Evolutionary conservation across 2,329 filamentous ascomycete species (phyloP).

Genomic region (Trichophyton verrucosum): DNA sequence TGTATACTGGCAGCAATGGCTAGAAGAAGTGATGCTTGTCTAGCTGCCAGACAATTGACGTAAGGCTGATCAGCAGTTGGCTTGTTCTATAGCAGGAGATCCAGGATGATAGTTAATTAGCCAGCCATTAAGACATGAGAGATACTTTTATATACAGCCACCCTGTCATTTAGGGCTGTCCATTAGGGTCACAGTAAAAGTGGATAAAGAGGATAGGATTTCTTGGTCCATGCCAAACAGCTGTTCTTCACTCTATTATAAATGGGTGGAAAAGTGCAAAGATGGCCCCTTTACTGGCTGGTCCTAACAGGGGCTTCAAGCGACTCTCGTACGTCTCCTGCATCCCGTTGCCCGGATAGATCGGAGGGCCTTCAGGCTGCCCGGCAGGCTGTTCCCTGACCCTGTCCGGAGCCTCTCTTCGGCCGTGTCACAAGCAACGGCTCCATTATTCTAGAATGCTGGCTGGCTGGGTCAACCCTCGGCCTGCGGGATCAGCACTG

Average conservation of each 20-base stretch:
- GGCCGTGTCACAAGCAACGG: not conserved
- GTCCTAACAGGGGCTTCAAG: not conserved
- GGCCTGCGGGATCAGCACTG: not conserved
- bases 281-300: not conserved
- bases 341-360: not conserved
- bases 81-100: not conserved
- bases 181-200: not conserved
- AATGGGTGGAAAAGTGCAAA: not conserved
- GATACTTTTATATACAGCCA: not conserved
- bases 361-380: not conserved
- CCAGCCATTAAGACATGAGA: no score
- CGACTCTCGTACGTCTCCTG: not conserved
- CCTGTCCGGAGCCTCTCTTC: not conserved
- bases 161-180: not conserved
- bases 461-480: not conserved
- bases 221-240: not conserved
- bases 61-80: not conserved
- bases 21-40: not conserved
- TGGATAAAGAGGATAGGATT: not conserved
- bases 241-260: not conserved
- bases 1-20: not conserved
- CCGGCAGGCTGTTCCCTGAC: not conserved
- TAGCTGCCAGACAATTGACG: not conserved
- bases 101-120: not conserved
- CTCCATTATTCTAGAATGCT: not conserved